phyloP scores from a whole-genome alignment of 2,329 filamentous ascomycete genomes.

The Capronia americana region DNA sequence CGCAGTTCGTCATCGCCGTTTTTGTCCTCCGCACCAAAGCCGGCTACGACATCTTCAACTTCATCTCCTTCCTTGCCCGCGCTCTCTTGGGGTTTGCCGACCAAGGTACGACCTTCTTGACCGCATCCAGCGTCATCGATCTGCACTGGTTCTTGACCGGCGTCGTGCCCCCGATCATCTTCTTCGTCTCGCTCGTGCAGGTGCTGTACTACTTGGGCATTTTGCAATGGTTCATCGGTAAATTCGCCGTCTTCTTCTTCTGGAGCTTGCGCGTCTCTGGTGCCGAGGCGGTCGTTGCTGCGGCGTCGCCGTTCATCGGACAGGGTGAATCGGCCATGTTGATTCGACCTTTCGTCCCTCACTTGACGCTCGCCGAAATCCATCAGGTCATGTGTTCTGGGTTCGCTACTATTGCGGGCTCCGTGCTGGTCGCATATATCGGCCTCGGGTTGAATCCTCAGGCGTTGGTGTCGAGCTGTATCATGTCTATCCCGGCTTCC shows the following conservation, averaged over 20 bases:
- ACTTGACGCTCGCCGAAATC: slow-evolving; percentile 84
- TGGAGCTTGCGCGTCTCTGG: slow-evolving; percentile 86
- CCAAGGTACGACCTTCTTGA: slow-evolving; percentile 76
- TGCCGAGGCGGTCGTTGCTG: slow-evolving; percentile 90
- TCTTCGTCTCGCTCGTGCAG: slow-evolving; percentile 93
- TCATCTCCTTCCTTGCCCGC: slow-evolving; percentile 77
- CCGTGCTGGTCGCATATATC: slow-evolving; percentile 85
- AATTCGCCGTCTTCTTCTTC: slow-evolving; percentile 90
- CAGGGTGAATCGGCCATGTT: slow-evolving; percentile 94
- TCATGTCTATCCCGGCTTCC: slow-evolving; percentile 94
- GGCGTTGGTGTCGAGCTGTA: slow-evolving; percentile 86
- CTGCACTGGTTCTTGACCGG: slow-evolving; percentile 73
- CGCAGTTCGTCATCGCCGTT: slow-evolving; percentile 85
- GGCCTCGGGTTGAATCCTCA: slow-evolving; percentile 81
- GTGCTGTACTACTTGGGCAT: slow-evolving; percentile 80
- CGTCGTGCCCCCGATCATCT: slow-evolving; percentile 91
- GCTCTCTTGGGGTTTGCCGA: slow-evolving; percentile 77
- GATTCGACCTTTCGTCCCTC: slow-evolving; percentile 82
- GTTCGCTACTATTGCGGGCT: slow-evolving; percentile 90
- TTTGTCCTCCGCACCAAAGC: slow-evolving; percentile 83
- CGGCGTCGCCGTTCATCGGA: slow-evolving; percentile 91
- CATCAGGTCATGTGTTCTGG: slow-evolving; percentile 94
- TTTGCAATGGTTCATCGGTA: slow-evolving; percentile 87
- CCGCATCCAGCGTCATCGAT: slow-evolving; percentile 53
- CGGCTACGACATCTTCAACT: slow-evolving; percentile 90